Evolutionary conservation across 345 rosid species (phyloP).

Genomic region (Stellera chamaejasme): DNA sequence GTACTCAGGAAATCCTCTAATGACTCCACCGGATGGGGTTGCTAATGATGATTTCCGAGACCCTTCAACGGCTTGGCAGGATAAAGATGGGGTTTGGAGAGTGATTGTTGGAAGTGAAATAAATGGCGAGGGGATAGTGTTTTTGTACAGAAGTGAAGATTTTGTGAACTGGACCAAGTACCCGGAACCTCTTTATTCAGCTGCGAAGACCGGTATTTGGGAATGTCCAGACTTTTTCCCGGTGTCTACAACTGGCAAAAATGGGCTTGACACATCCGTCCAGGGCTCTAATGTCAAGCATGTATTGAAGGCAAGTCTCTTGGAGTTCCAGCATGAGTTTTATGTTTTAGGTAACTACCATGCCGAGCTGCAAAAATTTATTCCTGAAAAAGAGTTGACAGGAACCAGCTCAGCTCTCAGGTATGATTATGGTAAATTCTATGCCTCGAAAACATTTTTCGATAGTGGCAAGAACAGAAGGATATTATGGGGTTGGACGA

Average conservation of each 20-base stretch:
- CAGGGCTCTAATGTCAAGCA: slow-evolving; percentile 31
- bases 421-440: slow-evolving; percentile 56
- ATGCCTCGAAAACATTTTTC: slow-evolving; percentile 61
- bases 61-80: slow-evolving; percentile 59
- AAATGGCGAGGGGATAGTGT: slow-evolving; percentile 28
- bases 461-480: slow-evolving; percentile 47
- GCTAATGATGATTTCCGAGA: slow-evolving; percentile 43
- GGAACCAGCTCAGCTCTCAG: slow-evolving; percentile 39
- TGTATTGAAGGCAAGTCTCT: slow-evolving; percentile 47
- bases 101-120: slow-evolving; percentile 29
- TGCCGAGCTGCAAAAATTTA: slow-evolving; percentile 28
- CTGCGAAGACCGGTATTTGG: slow-evolving; percentile 43
- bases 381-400: slow-evolving; percentile 28
- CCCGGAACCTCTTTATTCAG: slow-evolving; percentile 27
- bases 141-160: slow-evolving; percentile 42
- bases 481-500: slow-evolving; percentile 53
- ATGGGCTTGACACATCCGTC: slow-evolving; percentile 43
- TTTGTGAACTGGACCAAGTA: slow-evolving; percentile 33
- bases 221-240: slow-evolving; percentile 69
- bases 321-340: slow-evolving; percentile 26
- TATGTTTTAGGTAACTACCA: slow-evolving; percentile 47
- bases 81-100: slow-evolving; percentile 33
- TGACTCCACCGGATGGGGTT: slow-evolving; percentile 37
- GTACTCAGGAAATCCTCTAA: slow-evolving; percentile 40
- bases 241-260: slow-evolving; percentile 19